Percentiles rank a stretch among this genome's conserved stretches.
These are phyloP conservation scores for Histomonas meleagridis DNA, from an alignment of 208 protist genomes.

Conservation along the genomic window DNA sequence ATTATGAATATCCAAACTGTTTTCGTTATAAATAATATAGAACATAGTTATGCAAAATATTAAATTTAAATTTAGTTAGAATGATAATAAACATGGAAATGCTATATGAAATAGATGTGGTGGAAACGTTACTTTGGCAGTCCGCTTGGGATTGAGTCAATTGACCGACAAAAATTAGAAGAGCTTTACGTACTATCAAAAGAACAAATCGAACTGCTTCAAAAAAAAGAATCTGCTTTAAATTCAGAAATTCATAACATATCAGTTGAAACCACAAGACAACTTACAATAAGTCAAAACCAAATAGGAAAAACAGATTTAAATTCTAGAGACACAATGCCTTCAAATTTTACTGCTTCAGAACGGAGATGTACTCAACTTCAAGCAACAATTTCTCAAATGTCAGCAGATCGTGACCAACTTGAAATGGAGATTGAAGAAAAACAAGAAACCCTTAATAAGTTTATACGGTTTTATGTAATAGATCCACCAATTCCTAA, in stretches of 20 bases:
- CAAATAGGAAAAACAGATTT: neutral
- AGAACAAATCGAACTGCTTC: neutral
- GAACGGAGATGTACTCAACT: neutral
- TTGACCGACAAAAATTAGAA: neutral
- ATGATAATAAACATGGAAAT: no score
- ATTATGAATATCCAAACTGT: no score
- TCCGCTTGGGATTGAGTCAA: neutral
- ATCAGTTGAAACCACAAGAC: neutral
- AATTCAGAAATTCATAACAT: neutral
- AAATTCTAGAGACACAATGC: neutral
- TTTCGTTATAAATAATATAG: no score
- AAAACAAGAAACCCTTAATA: neutral
- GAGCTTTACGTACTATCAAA: neutral
- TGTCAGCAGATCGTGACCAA: neutral
- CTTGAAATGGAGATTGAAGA: neutral
- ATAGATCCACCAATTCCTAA: neutral
- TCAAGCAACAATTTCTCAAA: neutral
- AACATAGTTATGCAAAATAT: no score
- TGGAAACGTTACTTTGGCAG: slow-evolving; percentile 2
- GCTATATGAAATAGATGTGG: neutral
- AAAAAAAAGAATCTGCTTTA: neutral
- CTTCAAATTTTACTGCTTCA: slow-evolving; percentile 14
- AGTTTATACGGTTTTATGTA: neutral
- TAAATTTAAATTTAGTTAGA: no score
- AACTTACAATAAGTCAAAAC: neutral